Conservation (phyloP, 768 basidiomycete genomes). For the Phlebiopsis flavidoalba region DNA sequence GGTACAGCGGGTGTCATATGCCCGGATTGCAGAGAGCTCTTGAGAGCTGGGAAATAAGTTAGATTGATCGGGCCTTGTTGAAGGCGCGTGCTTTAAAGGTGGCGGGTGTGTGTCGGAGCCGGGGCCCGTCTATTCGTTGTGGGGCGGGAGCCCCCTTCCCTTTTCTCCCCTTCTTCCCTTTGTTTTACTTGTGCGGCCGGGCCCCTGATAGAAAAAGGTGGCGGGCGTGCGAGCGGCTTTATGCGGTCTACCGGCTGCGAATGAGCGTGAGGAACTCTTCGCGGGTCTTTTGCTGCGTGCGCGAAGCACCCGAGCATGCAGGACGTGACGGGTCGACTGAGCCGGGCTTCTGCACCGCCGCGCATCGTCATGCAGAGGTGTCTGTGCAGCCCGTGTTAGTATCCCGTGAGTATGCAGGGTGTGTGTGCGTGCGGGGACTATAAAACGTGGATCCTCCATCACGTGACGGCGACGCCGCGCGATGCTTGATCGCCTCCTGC, state of each 20-base stretch:
- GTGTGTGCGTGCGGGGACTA: slow-evolving; percentile 32
- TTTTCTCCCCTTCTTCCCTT: no score
- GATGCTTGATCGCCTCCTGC: slow-evolving; percentile 95
- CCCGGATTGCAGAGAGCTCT: neutral
- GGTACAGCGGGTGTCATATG: slow-evolving; percentile 10
- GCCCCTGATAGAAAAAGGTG: no score
- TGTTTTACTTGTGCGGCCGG: no score
- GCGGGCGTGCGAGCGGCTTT: neutral
- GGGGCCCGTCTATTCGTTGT: no score
- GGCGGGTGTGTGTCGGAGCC: no score
- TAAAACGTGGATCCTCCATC: slow-evolving; percentile 98
- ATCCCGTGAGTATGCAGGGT: slow-evolving; percentile 2
- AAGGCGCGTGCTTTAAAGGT: neutral
- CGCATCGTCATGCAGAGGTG: slow-evolving; percentile 99
- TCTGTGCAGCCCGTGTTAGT: slow-evolving; percentile 32
- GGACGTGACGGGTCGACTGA: slow-evolving; percentile 90
- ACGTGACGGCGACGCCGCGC: slow-evolving; percentile 98
- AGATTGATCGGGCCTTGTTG: neutral
- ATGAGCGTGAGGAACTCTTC: slow-evolving; percentile 94
- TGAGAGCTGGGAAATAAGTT: neutral
- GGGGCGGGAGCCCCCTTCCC: no score
- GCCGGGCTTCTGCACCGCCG: slow-evolving; percentile 97
- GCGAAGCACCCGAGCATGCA: slow-evolving; percentile 99
- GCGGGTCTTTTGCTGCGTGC: slow-evolving; percentile 96
- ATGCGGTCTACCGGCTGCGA: slow-evolving; percentile 37